These are phyloP conservation scores for Fragilaria crotonensis DNA, from an alignment of 108 stramenopile genomes.

Conservation along the genomic window DNA sequence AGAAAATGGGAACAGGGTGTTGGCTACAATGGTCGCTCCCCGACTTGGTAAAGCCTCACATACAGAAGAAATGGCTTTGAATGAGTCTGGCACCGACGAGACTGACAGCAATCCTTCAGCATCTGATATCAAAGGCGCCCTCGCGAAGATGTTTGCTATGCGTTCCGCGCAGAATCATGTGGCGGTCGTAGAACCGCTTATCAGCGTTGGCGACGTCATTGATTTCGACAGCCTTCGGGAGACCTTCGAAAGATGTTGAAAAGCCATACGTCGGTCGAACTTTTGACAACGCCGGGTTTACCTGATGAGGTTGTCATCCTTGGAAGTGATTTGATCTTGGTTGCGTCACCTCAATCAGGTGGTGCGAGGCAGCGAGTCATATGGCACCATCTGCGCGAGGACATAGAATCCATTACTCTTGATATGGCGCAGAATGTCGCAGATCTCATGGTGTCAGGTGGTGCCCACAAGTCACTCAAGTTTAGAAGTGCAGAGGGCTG, in stretches of 20 bases:
- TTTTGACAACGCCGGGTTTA: conserved; percentile 5
- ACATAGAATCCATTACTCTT: conserved; percentile 58
- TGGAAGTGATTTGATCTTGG: conserved; percentile 25
- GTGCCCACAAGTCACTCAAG: conserved; percentile 35
- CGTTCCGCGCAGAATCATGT: no score
- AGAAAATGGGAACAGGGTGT: neutral
- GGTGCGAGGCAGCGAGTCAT: conserved; percentile 35
- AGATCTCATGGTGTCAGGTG: conserved; percentile 31
- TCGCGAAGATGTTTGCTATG: no score
- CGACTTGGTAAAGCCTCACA: conserved; percentile 2
- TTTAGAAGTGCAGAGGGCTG: conserved; percentile 54
- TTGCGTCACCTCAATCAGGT: conserved; percentile 12
- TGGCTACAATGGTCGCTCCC: neutral
- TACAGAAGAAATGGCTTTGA: no score
- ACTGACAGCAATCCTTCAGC: no score
- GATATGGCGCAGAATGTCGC: conserved; percentile 60
- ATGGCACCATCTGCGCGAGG: conserved; percentile 48
- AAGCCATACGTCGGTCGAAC: conserved; percentile 3
- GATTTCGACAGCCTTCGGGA: no score
- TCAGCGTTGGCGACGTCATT: no score
- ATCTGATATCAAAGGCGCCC: no score
- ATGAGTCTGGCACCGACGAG: no score
- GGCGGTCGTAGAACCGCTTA: no score
- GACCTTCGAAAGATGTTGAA: conserved; percentile 6
- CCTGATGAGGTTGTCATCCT: conserved; percentile 13